Evolutionary conservation across 1,284 basidiomycete genomes (phyloP), one percentile per base, ranked within the genome.

Genomic region (Microbotryomycetes sp.): DNA sequence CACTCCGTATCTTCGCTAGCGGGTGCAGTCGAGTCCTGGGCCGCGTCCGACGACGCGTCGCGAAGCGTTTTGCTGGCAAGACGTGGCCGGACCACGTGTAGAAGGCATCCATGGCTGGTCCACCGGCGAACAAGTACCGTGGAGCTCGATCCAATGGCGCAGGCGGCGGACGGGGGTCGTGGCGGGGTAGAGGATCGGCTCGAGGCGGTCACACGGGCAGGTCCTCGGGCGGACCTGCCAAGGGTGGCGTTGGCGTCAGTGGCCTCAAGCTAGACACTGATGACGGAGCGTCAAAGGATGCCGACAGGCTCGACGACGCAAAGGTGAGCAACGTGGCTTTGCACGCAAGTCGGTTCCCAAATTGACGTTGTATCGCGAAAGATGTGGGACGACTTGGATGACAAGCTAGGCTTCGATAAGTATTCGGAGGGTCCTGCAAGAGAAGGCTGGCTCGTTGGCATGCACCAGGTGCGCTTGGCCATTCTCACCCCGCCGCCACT

Each of bases 361-460:
- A 18, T 41, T 18, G 35, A 41, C 3, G 23, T 47, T 50, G 47
- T 35, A 18, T 6, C 9, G 55, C 29, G 28, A 13, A 41, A 64
- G 52, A 56, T 50, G n/a, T 69, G 72, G 54, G 91, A 98, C 74
- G 90, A 93, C 72, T 84, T 97, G 28, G 94, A 99, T 72, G 90
- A 91, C 75, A 89, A 88, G 74, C 80, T 98, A 28, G 96, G 96
- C 0, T 98, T 98, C 75, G 80, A 80, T 48, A 80, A 85, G 58
- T 80, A 89, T 56, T 53, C 65, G 29, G 84, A 89, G 65, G 78
- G 78, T 61, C 61, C 73, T 15, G 77, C 81, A 7, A 78, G 78
- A 68, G 82, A 80, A 70, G 92, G 91, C 1, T 98, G 96, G 96
- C 79, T 99, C 73, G 86, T 99, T 64, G 97, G 97, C 75, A 98